Conservation (phyloP, 192 early-diverging fungal species). For the Dispira parvispora region DNA sequence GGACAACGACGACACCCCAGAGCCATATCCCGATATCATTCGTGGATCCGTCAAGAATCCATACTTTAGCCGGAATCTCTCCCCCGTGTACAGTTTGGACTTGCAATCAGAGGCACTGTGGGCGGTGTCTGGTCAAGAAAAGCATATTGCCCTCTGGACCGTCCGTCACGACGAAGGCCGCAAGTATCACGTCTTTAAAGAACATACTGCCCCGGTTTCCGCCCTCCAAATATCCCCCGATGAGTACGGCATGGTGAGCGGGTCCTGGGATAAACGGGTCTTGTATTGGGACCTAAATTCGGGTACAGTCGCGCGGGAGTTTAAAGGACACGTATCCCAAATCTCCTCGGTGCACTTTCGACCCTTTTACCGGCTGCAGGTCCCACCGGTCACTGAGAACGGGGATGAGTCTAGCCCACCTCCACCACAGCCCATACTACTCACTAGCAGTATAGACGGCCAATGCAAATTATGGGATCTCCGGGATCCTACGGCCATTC, state of each 20-base stretch:
- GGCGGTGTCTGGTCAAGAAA: slow-evolving; percentile 47
- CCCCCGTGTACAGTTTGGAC: slow-evolving; percentile 81
- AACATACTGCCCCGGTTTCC: slow-evolving; percentile 75
- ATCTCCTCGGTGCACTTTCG: slow-evolving; percentile 59
- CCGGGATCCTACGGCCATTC: slow-evolving; percentile 32
- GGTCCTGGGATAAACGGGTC: slow-evolving; percentile 85
- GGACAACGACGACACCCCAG: slow-evolving; percentile 22
- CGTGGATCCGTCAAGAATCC: slow-evolving; percentile 8
- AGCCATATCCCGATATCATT: background rate
- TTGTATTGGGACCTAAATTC: slow-evolving; percentile 71
- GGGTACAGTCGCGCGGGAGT: slow-evolving; percentile 49
- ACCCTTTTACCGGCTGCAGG: slow-evolving; percentile 24
- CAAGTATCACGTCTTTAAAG: slow-evolving; percentile 61
- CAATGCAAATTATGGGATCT: slow-evolving; percentile 59
- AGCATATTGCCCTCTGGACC: slow-evolving; percentile 70
- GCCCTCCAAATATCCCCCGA: slow-evolving; percentile 62
- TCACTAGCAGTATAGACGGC: slow-evolving; percentile 64
- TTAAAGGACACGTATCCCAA: slow-evolving; percentile 63
- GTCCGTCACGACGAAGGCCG: slow-evolving; percentile 90
- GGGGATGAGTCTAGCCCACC: slow-evolving; percentile 8
- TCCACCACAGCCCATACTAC: slow-evolving; percentile 22
- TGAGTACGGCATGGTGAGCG: slow-evolving; percentile 69
- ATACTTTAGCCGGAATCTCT: slow-evolving; percentile 37
- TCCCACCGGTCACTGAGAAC: slow-evolving; percentile 8
- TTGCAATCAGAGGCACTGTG: slow-evolving; percentile 88